These are phyloP conservation scores for Schoenoplectus tabernaemontani DNA, from an alignment of 202 grass and related monocot genomes.

Conservation along the genomic window DNA sequence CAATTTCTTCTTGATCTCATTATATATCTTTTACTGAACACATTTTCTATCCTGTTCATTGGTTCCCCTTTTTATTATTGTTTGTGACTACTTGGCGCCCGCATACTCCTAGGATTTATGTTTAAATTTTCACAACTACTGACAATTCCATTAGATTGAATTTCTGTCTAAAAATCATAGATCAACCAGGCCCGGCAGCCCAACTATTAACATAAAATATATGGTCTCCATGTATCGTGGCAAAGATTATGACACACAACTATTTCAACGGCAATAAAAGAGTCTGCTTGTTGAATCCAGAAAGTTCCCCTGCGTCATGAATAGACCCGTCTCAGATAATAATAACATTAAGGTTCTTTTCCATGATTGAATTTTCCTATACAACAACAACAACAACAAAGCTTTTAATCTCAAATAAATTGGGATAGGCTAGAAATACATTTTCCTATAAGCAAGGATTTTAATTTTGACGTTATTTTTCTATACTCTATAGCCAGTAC, in stretches of 20 bases:
- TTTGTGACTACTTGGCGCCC: too few species aligned
- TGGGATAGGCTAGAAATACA: too few species aligned
- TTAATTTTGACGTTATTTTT: neutral
- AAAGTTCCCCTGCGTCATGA: neutral
- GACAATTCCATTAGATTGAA: neutral
- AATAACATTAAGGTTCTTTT: neutral
- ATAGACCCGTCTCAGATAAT: neutral
- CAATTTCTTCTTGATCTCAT: too few species aligned
- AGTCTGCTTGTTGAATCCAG: neutral
- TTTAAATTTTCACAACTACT: neutral
- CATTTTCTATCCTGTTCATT: too few species aligned
- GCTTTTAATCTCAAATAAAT: too few species aligned
- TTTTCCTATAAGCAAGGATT: neutral
- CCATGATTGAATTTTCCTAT: too few species aligned
- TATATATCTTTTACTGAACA: too few species aligned
- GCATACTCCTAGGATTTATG: too few species aligned
- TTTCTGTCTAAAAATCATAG: neutral
- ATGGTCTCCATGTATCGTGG: neutral
- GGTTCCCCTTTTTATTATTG: too few species aligned
- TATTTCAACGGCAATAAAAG: neutral
- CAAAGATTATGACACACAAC: neutral
- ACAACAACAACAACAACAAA: too few species aligned
- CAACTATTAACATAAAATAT: neutral
- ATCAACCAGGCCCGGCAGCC: neutral
- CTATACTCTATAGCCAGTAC: neutral